Percentiles rank a stretch among this genome's conserved stretches.
These are phyloP conservation scores for Colletotrichum agaves DNA, from an alignment of 2,329 filamentous ascomycete species.

Conservation along the genomic window DNA sequence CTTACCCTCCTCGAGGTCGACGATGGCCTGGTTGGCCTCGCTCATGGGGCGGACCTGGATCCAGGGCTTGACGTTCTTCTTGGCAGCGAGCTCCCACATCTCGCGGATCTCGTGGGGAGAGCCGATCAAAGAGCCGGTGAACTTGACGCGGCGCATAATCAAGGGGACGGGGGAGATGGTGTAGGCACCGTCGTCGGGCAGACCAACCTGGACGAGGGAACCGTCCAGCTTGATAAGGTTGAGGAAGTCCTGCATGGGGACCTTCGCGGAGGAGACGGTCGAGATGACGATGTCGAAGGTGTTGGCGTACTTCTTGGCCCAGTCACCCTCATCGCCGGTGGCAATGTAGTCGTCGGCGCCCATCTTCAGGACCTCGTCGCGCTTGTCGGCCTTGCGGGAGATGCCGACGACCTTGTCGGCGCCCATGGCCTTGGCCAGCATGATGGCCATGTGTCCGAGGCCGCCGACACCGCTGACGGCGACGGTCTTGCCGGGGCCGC, in stretches of 20 bases:
- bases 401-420: constrained; percentile 71
- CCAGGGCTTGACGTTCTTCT: constrained; percentile 67
- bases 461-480: constrained; percentile 76
- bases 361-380: constrained; percentile 64
- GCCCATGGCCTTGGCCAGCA: constrained; percentile 75
- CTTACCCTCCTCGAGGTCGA: constrained; percentile 66
- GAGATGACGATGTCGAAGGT: constrained; percentile 69
- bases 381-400: constrained; percentile 63
- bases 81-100: constrained; percentile 68
- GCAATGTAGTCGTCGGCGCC: constrained; percentile 64
- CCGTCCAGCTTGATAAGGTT: constrained; percentile 65
- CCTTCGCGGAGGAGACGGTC: constrained; percentile 58
- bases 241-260: constrained; percentile 69
- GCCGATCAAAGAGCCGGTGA: constrained; percentile 60
- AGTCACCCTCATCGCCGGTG: constrained; percentile 61
- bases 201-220: constrained; percentile 69
- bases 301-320: constrained; percentile 61
- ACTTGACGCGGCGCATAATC: constrained; percentile 64
- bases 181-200: constrained; percentile 53
- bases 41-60: constrained; percentile 65
- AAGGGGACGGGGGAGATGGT: constrained; percentile 63
- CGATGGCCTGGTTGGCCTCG: constrained; percentile 63
- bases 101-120: constrained; percentile 65
- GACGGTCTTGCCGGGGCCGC: constrained; percentile 73
- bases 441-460: constrained; percentile 74